Evolutionary conservation across 1,284 basidiomycete genomes (phyloP).

Genomic region (Tylopilus sp.): DNA sequence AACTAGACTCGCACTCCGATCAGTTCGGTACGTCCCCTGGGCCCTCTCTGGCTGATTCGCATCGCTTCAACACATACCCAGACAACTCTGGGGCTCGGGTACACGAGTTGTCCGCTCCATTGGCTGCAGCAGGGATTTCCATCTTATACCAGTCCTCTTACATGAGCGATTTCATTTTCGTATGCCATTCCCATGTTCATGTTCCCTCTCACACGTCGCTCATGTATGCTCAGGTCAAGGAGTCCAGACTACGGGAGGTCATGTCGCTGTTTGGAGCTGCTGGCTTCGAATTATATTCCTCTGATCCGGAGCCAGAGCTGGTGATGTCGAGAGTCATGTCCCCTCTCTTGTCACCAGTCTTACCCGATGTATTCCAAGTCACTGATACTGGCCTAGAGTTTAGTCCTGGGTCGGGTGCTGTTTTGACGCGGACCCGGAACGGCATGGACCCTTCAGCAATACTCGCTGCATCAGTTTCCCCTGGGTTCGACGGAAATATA

Average conservation of each 20-base stretch:
- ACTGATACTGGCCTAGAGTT: constrained; percentile 37
- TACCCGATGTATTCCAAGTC: constrained; percentile 37
- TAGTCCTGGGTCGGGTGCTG: constrained; percentile 36
- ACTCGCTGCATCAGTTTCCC: constrained; percentile 30
- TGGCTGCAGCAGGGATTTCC: constrained; percentile 75
- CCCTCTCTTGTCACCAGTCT: constrained; percentile 36
- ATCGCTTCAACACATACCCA: constrained; percentile 24
- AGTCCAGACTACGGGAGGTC: constrained; percentile 56
- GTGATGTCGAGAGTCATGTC: constrained; percentile 37
- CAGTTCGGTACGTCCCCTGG: constrained; percentile 51
- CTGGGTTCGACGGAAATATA: constrained; percentile 9
- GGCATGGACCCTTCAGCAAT: constrained; percentile 35
- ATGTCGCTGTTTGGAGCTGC: constrained; percentile 54
- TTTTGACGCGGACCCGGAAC: constrained; percentile 44
- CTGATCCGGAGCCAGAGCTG: constrained; percentile 43
- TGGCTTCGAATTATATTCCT: constrained; percentile 67
- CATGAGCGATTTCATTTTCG: constrained; percentile 80
- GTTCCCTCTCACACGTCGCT: not conserved
- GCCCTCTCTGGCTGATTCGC: not conserved
- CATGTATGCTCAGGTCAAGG: constrained; percentile 50
- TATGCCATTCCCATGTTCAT: constrained; percentile 33
- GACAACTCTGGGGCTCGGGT: constrained; percentile 70
- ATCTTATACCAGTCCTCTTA: constrained; percentile 84
- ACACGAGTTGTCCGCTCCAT: constrained; percentile 70
- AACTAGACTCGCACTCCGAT: constrained; percentile 70